phyloP scores from a whole-genome alignment of 169 alveolate species.

The Plasmodium inui region DNA sequence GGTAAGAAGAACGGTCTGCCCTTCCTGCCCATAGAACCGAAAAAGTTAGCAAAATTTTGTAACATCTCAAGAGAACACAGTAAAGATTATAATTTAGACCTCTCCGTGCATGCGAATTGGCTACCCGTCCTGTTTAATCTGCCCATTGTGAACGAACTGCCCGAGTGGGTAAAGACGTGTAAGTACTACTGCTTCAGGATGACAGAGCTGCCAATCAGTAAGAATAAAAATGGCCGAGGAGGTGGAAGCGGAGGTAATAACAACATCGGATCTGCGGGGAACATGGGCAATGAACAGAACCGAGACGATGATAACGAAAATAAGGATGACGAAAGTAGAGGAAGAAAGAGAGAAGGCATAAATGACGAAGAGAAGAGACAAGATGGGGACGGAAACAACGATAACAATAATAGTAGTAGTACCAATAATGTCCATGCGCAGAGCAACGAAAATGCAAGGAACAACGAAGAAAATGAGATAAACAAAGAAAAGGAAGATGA shows the following conservation, averaged over 20 bases:
- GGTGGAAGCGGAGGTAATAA: background rate
- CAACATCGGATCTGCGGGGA: background rate
- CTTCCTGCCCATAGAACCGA: slow-evolving; percentile 74
- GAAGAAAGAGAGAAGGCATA: background rate
- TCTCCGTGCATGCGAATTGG: slow-evolving; percentile 32
- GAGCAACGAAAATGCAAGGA: background rate
- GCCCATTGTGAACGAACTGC: slow-evolving; percentile 69
- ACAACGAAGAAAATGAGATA: background rate
- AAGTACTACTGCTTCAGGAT: slow-evolving; percentile 66
- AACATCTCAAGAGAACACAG: slow-evolving; percentile 39
- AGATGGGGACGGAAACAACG: slow-evolving; percentile 13
- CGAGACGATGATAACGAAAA: background rate
- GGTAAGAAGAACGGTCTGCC: slow-evolving; percentile 24
- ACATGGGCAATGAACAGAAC: background rate
- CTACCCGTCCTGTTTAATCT: slow-evolving; percentile 58
- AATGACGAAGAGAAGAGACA: slow-evolving; percentile 48
- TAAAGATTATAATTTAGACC: slow-evolving; percentile 60
- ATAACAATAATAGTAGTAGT: background rate
- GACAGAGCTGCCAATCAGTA: slow-evolving; percentile 34
- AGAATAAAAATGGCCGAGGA: background rate
- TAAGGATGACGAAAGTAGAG: background rate
- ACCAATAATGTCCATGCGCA: slow-evolving; percentile 2
- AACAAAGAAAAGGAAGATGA: slow-evolving; percentile 23
- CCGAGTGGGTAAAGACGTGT: slow-evolving; percentile 71
- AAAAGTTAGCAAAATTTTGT: slow-evolving; percentile 79